Percentiles rank a stretch among this genome's conserved stretches.
phyloP scores from a whole-genome alignment of 805 yeast species.

The Saturnispora serradocipensis region DNA sequence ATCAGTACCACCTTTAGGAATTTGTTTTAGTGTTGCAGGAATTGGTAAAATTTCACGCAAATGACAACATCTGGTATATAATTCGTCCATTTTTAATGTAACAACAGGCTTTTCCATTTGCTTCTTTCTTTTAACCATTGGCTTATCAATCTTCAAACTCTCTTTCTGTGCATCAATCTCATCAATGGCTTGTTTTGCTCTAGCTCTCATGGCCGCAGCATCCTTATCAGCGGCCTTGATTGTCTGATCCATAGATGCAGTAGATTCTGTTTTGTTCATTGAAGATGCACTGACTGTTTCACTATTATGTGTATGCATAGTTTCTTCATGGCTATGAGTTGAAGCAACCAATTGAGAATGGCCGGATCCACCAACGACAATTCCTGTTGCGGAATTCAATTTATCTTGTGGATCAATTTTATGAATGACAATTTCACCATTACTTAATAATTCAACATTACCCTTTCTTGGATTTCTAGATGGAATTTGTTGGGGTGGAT shows the following conservation, averaged over 20 bases:
- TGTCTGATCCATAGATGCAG: conserved; percentile 19
- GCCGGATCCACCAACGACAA: conserved; percentile 75
- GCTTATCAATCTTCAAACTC: conserved; percentile 56
- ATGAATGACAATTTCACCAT: conserved; percentile 29
- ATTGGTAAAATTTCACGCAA: conserved; percentile 86
- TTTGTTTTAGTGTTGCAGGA: conserved; percentile 77
- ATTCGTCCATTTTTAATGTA: conserved; percentile 46
- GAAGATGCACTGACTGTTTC: conserved; percentile 15
- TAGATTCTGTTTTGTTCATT: conserved; percentile 15
- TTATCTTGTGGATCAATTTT: conserved; percentile 26
- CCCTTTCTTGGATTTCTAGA: conserved; percentile 76
- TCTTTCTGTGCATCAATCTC: conserved; percentile 17
- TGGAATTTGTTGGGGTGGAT: conserved; percentile 94
- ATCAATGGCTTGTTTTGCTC: conserved; percentile 15
- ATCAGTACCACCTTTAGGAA: conserved; percentile 66
- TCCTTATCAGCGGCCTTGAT: conserved; percentile 24
- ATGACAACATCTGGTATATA: conserved; percentile 91
- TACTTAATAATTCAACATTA: conserved; percentile 40
- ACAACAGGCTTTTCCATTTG: conserved; percentile 31
- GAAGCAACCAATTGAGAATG: conserved; percentile 39
- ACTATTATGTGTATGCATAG: conserved; percentile 13
- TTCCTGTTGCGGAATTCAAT: conserved; percentile 45
- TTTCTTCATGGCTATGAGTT: conserved; percentile 10
- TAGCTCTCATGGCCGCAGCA: conserved; percentile 25
- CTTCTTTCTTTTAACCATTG: conserved; percentile 37